These are phyloP conservation scores for Solanum chiquidenum DNA, from an alignment of 257 asterid species.

Conservation along the genomic window DNA sequence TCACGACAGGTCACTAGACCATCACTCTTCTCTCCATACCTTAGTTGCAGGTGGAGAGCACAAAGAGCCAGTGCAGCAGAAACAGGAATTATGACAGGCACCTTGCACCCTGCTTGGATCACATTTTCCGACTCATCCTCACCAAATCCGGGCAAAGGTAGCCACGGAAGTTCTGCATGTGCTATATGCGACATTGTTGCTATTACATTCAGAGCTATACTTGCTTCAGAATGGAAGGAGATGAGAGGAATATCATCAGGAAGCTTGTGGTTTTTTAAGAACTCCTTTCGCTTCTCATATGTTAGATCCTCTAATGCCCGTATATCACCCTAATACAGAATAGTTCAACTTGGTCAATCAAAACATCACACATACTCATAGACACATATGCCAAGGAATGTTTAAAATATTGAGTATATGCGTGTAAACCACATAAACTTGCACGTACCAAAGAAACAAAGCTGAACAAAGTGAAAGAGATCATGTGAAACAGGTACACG, in stretches of 20 bases:
- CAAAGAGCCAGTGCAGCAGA: conserved; percentile 69
- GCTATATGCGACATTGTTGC: conserved; percentile 81
- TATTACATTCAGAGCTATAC: conserved; percentile 48
- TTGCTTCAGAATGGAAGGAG: conserved; percentile 80
- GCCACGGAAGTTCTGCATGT: conserved; percentile 77
- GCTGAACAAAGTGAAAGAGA: background rate
- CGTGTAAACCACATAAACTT: background rate
- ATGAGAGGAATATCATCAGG: conserved; percentile 68
- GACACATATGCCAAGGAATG: background rate
- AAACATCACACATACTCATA: background rate
- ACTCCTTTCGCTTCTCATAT: conserved; percentile 69
- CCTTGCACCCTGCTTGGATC: conserved; percentile 27
- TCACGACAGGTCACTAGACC: conserved; percentile 90
- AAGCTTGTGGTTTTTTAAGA: conserved; percentile 51
- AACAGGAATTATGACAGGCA: conserved; percentile 76
- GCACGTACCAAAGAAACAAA: background rate
- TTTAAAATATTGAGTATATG: background rate
- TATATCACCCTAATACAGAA: conserved; percentile 64
- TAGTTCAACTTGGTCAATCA: background rate
- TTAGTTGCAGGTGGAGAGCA: conserved; percentile 63
- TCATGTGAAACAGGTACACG: background rate
- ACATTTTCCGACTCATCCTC: conserved; percentile 26
- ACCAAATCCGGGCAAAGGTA: conserved; percentile 30
- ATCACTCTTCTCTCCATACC: conserved; percentile 96
- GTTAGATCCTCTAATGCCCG: conserved; percentile 81